These are phyloP conservation scores for Arthrobotrys pseudoclavata DNA, from an alignment of 2,329 filamentous ascomycete genomes.

Conservation along the genomic window DNA sequence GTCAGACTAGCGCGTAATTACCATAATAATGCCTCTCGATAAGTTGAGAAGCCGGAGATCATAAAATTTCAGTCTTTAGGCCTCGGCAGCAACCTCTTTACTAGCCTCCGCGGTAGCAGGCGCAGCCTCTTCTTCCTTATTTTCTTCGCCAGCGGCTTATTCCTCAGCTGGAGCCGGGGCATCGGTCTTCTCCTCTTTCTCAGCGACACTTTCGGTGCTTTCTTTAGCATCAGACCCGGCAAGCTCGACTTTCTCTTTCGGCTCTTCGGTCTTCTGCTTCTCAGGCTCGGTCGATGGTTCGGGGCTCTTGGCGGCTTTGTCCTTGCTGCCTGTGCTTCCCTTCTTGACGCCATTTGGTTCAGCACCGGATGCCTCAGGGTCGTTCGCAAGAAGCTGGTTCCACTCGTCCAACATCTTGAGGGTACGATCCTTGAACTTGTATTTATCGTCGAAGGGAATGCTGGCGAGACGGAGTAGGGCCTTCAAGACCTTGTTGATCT, in stretches of 20 bases:
- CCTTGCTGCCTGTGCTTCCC: slow-evolving; percentile 64
- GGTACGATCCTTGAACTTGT: slow-evolving; percentile 87
- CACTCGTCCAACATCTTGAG: slow-evolving; percentile 85
- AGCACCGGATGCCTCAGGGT: slow-evolving; percentile 65
- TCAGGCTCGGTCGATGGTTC: slow-evolving; percentile 64
- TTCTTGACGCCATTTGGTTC: slow-evolving; percentile 63
- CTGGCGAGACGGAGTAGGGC: slow-evolving; percentile 87
- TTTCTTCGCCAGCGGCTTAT: slow-evolving; percentile 12
- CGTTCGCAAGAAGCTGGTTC: slow-evolving; percentile 80
- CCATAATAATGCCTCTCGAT: not conserved
- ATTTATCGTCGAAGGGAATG: slow-evolving; percentile 90
- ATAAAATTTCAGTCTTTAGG: not conserved
- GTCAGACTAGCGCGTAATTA: slow-evolving; percentile 1
- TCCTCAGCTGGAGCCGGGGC: slow-evolving; percentile 23
- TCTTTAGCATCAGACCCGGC: slow-evolving; percentile 57
- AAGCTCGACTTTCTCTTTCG: slow-evolving; percentile 55
- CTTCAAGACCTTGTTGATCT: slow-evolving; percentile 99
- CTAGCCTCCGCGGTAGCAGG: slow-evolving; percentile 16
- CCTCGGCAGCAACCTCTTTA: slow-evolving; percentile 52
- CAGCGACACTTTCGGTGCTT: slow-evolving; percentile 30
- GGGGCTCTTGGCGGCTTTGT: slow-evolving; percentile 48
- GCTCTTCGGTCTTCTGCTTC: slow-evolving; percentile 59
- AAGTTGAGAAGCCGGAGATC: not conserved
- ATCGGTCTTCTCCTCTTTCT: slow-evolving; percentile 45
- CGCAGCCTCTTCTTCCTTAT: slow-evolving; percentile 36